A percentile compares a stretch with the other conserved stretches of the same genome.
phyloP scores from a whole-genome alignment of 2,329 filamentous ascomycete genomes.

The Arthrocladium fulminans region DNA sequence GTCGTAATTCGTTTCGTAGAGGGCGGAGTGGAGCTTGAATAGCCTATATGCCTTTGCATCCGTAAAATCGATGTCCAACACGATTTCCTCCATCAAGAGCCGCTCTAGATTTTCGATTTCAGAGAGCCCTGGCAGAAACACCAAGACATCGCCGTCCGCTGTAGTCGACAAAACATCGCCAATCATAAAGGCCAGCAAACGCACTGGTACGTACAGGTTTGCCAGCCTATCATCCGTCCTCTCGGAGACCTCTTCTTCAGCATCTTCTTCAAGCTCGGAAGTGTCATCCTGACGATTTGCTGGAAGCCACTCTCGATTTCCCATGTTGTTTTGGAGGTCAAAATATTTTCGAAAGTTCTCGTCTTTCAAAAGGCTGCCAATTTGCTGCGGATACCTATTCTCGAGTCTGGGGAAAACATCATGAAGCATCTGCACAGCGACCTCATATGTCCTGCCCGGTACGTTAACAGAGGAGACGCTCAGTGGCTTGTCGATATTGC shows the following conservation, averaged over 20 bases:
- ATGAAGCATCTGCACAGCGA: constrained; percentile 77
- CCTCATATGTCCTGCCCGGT: constrained; percentile 84
- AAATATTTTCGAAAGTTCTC: background rate
- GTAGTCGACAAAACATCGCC: constrained; percentile 39
- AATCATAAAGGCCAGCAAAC: constrained; percentile 25
- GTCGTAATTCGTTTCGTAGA: constrained; percentile 36
- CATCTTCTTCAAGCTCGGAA: background rate
- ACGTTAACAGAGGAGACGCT: constrained; percentile 65
- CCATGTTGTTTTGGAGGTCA: background rate
- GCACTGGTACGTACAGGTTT: background rate
- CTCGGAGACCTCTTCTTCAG: background rate
- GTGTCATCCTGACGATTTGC: background rate
- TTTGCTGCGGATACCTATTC: background rate
- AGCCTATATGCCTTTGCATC: constrained; percentile 35
- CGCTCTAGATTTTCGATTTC: constrained; percentile 68
- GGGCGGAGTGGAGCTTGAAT: constrained; percentile 39
- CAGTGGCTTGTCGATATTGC: constrained; percentile 3
- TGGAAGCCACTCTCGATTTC: background rate
- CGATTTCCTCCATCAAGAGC: constrained; percentile 23
- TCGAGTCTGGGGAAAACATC: constrained; percentile 50
- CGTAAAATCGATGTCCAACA: constrained; percentile 34
- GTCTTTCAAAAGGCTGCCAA: background rate
- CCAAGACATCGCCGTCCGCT: constrained; percentile 60
- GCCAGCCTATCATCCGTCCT: background rate
- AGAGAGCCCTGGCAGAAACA: constrained; percentile 88